phyloP scores from a whole-genome alignment of 1,284 basidiomycete genomes.

The Cystobasidium sp. region DNA sequence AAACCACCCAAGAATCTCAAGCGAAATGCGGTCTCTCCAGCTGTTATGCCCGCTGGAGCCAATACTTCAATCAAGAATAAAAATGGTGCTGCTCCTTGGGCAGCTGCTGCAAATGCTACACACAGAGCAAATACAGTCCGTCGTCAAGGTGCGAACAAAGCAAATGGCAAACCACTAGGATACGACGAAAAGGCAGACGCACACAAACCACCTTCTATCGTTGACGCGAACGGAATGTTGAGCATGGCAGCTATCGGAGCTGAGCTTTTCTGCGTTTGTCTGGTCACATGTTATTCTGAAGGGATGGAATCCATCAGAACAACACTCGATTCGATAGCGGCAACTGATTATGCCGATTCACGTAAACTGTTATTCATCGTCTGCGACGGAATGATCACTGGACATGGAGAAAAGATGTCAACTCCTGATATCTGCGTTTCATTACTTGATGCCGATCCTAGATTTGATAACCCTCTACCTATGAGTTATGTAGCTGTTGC shows the following conservation, averaged over 20 bases:
- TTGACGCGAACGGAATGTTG: constrained; percentile 62
- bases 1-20: constrained; percentile 73
- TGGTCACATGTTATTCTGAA: constrained; percentile 98
- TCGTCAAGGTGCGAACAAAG: constrained; percentile 32
- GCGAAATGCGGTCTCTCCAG: constrained; percentile 82
- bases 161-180: constrained; percentile 14
- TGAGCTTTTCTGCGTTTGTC: constrained; percentile 90
- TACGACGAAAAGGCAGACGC: constrained; percentile 21
- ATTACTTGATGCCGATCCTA: constrained; percentile 86
- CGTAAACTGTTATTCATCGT: constrained; percentile 93
- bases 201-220: constrained; percentile 36
- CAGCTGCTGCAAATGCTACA: constrained; percentile 40
- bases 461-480: constrained; percentile 93
- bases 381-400: constrained; percentile 99
- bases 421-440: constrained; percentile 96
- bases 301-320: constrained; percentile 88
- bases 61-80: constrained; percentile 85
- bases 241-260: constrained; percentile 84
- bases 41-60: constrained; percentile 92
- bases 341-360: constrained; percentile 85
- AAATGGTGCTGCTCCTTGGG: constrained; percentile 91
- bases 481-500: constrained; percentile 95
- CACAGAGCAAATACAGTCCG: constrained; percentile 52
- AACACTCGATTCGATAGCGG: constrained; percentile 90
- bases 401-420: constrained; percentile 88